phyloP scores from a whole-genome alignment of 1,284 basidiomycete species.

The Trichosporon faecale region DNA sequence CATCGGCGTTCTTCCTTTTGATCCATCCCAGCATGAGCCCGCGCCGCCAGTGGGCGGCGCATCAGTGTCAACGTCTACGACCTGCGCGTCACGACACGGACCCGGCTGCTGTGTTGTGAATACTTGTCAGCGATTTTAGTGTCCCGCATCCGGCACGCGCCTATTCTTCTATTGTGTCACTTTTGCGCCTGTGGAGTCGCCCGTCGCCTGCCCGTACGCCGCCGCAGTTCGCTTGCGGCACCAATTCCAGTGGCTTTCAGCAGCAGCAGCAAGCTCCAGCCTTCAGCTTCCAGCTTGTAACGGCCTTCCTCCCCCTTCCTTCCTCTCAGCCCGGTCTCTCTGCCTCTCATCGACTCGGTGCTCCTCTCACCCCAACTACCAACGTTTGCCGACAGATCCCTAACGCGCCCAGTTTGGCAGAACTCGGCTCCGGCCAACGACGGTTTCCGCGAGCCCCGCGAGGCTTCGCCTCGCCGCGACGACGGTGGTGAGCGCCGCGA shows the following conservation, averaged over 20 bases:
- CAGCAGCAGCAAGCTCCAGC: not conserved
- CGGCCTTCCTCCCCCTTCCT: not conserved
- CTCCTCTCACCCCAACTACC: constrained; percentile 10
- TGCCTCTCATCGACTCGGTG: not conserved
- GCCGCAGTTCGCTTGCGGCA: not conserved
- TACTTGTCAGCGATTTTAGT: not conserved
- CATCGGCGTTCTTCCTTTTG: not conserved
- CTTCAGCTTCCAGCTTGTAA: not conserved
- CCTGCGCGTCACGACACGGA: constrained; percentile 10
- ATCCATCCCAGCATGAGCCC: not conserved
- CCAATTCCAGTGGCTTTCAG: not conserved
- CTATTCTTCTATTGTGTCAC: constrained; percentile 1
- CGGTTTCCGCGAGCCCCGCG: constrained; percentile 25
- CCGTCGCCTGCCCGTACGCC: not conserved
- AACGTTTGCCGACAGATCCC: constrained; percentile 22
- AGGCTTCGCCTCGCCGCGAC: constrained; percentile 33
- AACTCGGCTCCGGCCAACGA: constrained; percentile 31
- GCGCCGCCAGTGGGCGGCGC: constrained; percentile 10
- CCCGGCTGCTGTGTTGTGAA: constrained; percentile 1
- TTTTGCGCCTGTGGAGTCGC: not conserved
- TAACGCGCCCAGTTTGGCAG: constrained; percentile 44
- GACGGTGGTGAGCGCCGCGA: constrained; percentile 21
- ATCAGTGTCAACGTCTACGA: constrained; percentile 11
- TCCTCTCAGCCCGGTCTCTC: not conserved
- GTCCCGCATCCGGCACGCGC: not conserved